phyloP scores from a whole-genome alignment of 495 filamentous ascomycete genomes.

The Penicillium pancosmium region DNA sequence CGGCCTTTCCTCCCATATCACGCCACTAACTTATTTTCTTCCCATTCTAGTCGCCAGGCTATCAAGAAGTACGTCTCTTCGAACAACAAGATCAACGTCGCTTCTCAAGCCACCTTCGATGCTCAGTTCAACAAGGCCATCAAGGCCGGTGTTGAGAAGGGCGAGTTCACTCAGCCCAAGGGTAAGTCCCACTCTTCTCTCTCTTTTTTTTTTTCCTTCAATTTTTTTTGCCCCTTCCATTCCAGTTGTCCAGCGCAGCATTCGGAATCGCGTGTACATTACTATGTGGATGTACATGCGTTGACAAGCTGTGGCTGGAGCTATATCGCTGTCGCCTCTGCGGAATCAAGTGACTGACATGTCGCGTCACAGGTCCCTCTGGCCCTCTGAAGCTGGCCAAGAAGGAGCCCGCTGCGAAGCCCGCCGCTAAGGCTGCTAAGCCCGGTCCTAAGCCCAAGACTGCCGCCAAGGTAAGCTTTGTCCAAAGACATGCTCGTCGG shows the following conservation, averaged over 20 bases:
- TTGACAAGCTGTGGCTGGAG: neutral
- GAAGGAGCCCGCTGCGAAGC: conserved; percentile 64
- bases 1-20: conserved; percentile 5
- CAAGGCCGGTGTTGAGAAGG: conserved; percentile 85
- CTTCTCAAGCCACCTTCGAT: conserved; percentile 76
- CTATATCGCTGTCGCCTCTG: neutral
- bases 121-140: conserved; percentile 92
- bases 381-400: conserved; percentile 96
- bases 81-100: conserved; percentile 84
- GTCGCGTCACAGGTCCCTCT: conserved; percentile 67
- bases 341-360: conserved; percentile 39
- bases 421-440: conserved; percentile 55
- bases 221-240: conserved; percentile 5
- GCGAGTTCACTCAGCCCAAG: conserved; percentile 91
- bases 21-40: conserved; percentile 18
- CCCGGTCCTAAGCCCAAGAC: conserved; percentile 29
- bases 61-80: conserved; percentile 98
- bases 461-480: conserved; percentile 22
- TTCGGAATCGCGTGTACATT: neutral
- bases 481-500: neutral
- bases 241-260: neutral
- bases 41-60: conserved; percentile 73
- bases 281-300: neutral
- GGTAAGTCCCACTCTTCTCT: conserved; percentile 59
- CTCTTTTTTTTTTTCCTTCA: conserved; percentile 2